Evolutionary conservation across 176 grass and related monocot species (phyloP), one percentile per base, ranked within the genome.

Genomic region (Lolium perenne): DNA sequence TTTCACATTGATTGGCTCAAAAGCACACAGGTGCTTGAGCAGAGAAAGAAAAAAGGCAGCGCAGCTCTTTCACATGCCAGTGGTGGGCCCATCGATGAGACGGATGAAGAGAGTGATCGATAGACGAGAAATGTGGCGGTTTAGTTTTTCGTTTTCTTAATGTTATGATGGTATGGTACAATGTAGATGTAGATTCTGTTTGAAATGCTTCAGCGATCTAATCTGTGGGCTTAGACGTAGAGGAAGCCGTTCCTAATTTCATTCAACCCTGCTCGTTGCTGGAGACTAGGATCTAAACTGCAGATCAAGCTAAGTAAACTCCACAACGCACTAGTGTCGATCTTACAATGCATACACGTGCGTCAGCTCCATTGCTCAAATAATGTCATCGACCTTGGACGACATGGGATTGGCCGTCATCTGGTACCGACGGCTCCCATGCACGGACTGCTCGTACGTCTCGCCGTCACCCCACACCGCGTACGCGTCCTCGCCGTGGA

Each of bases 401-500:
- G 88, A 38, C 47, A 88, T 12, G 15, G 89, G 88, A 3, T 90
- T 83, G 54, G 63, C 3, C 63, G 32, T 78, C 83, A 74, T 81
- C 6, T 77, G 76, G 59, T 83, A 88, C 41, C 49, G 35, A 6
- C 85, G 59, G 65, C 75, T 51, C 22, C 92, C 94, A 38, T 94
- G 95, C 65, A 97, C 82, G 38, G 90, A 94, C 61, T 92, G 89
- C 77, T 94, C 94, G 73, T 91, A 97, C 26, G 90, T 97, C 88
- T 97, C 83, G 15, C 94, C 94, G 16, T 97, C 92, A 23, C 92
- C 94, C 94, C 94, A 97, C 80, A 97, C 92, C 4, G 94, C 94
- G 65, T 97, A 97, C 10, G 90, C 92, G 29, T 97, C 92, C 92
- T 94, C 88, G 1, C 94, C 92, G 66, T 97, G 94, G 50, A 97